A percentile compares a stretch with the other conserved stretches of the same genome.
These are phyloP conservation scores for Monocercomonoides exilis DNA, from an alignment of 78 protist genomes.

Conservation along the genomic window DNA sequence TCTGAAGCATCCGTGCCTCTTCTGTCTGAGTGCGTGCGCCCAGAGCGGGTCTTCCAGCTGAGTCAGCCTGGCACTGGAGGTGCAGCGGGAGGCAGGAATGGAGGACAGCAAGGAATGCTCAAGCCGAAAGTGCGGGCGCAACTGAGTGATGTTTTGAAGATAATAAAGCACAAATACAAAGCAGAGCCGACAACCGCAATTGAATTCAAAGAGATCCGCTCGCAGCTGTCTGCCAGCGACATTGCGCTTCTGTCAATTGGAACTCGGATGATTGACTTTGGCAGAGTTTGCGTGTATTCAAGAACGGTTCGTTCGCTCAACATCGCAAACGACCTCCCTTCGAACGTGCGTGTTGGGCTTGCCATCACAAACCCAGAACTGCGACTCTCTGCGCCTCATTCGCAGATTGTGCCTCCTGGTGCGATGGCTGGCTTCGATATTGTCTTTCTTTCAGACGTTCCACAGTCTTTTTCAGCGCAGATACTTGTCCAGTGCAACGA, in stretches of 20 bases:
- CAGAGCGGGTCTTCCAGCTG: too few species aligned
- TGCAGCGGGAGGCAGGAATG: too few species aligned
- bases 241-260: too few species aligned
- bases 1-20: too few species aligned
- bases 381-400: neutral
- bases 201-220: neutral
- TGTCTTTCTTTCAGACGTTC: neutral
- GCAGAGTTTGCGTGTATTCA: neutral
- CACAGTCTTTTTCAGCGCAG: neutral
- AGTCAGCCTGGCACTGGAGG: too few species aligned
- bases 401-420: neutral
- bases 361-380: neutral
- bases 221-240: too few species aligned
- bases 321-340: neutral
- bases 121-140: too few species aligned
- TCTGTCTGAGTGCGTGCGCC: too few species aligned
- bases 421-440: conserved; percentile 3
- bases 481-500: neutral
- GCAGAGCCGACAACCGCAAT: neutral
- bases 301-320: neutral
- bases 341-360: neutral
- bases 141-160: neutral
- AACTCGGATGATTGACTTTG: too few species aligned
- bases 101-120: too few species aligned
- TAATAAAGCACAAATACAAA: neutral